These are phyloP conservation scores for Coffea humblotiana DNA, from an alignment of 305 asterid genomes.

Conservation along the genomic window DNA sequence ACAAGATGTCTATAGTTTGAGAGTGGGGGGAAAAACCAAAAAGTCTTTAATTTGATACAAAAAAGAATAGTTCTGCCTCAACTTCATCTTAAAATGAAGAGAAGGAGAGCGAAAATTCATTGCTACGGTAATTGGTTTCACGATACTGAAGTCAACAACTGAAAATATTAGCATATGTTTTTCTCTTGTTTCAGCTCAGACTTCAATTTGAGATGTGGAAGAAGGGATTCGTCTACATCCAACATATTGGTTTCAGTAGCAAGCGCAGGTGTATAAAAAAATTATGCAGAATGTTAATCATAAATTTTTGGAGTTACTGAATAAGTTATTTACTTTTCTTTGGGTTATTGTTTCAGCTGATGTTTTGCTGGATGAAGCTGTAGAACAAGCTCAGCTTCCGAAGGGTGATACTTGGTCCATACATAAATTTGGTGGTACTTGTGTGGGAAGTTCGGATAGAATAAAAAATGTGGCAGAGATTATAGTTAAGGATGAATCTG, in stretches of 20 bases:
- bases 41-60: background rate
- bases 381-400: slow-evolving; percentile 54
- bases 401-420: slow-evolving; percentile 88
- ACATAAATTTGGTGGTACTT: slow-evolving; percentile 97
- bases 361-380: slow-evolving; percentile 51
- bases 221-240: slow-evolving; percentile 39
- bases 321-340: slow-evolving; percentile 8
- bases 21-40: too few species aligned
- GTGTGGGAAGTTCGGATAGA: slow-evolving; percentile 90
- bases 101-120: background rate
- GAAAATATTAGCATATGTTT: background rate
- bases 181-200: slow-evolving; percentile 37
- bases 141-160: background rate
- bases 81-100: background rate
- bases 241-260: slow-evolving; percentile 50
- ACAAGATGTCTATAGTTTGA: too few species aligned
- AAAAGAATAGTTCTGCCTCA: background rate
- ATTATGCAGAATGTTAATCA: background rate
- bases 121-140: background rate
- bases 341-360: slow-evolving; percentile 20
- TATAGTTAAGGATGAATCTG: slow-evolving; percentile 67
- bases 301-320: background rate
- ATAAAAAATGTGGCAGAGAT: slow-evolving; percentile 78
- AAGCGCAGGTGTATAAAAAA: slow-evolving; percentile 48
- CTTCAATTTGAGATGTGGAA: slow-evolving; percentile 37